Evolutionary conservation across 2,329 filamentous ascomycete genomes (phyloP).

Genomic region (Chaetomium sp.): DNA sequence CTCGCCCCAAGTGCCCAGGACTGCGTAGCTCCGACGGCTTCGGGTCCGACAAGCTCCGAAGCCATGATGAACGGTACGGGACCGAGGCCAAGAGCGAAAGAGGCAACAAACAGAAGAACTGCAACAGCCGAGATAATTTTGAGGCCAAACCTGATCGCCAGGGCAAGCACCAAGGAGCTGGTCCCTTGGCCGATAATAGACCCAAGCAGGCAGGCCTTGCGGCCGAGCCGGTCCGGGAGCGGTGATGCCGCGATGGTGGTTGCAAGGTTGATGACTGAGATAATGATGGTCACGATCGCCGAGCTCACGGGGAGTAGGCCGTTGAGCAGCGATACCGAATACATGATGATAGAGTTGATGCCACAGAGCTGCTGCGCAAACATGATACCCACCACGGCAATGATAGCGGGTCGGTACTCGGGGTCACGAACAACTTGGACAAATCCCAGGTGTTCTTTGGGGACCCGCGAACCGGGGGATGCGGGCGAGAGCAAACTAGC

Average conservation of each 20-base stretch:
- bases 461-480: constrained; percentile 3
- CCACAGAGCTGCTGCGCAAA: constrained; percentile 86
- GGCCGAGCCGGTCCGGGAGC: constrained; percentile 78
- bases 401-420: constrained; percentile 63
- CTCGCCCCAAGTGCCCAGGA: constrained; percentile 82
- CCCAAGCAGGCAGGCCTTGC: constrained; percentile 75
- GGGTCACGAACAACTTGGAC: constrained; percentile 60
- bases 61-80: constrained; percentile 93
- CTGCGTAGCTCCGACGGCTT: constrained; percentile 87
- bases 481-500: constrained; percentile 23
- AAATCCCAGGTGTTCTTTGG: constrained; percentile 47
- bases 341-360: constrained; percentile 98
- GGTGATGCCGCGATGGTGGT: constrained; percentile 78
- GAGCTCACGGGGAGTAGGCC: constrained; percentile 76
- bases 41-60: constrained; percentile 81
- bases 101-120: constrained; percentile 78
- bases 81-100: constrained; percentile 84
- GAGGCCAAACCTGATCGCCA: constrained; percentile 68
- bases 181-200: constrained; percentile 80
- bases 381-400: constrained; percentile 87
- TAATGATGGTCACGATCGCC: constrained; percentile 75
- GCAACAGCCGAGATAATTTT: constrained; percentile 74
- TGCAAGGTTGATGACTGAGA: constrained; percentile 79
- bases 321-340: constrained; percentile 83
- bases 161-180: constrained; percentile 68